Evolutionary conservation across 352 stramenopile genomes (phyloP).

Genomic region (Pythium coloratum): DNA sequence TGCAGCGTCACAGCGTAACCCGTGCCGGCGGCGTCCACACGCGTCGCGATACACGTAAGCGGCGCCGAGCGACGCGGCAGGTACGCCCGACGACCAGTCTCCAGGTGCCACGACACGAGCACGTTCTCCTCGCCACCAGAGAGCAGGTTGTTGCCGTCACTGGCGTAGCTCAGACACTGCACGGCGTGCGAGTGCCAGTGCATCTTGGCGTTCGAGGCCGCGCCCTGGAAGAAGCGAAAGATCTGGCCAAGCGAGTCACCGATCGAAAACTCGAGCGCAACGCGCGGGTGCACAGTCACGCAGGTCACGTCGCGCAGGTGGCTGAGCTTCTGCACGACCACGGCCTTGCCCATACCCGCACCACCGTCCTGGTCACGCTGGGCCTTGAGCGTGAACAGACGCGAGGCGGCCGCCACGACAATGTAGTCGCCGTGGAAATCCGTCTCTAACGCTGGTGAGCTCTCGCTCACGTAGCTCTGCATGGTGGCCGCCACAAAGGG

Average conservation of each 20-base stretch:
- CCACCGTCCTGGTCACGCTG: constrained; percentile 34
- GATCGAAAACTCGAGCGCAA: constrained; percentile 55
- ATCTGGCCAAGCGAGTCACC: constrained; percentile 70
- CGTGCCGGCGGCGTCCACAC: constrained; percentile 37
- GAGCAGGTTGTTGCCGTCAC: constrained; percentile 72
- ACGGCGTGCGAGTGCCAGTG: constrained; percentile 89
- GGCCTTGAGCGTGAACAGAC: constrained; percentile 48
- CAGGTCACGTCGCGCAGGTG: constrained; percentile 61
- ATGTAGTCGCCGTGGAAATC: constrained; percentile 48
- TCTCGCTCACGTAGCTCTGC: constrained; percentile 47
- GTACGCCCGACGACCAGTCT: constrained; percentile 71
- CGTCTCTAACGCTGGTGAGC: background rate
- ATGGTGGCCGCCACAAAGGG: constrained; percentile 52
- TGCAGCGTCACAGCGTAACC: constrained; percentile 67
- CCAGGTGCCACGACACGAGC: constrained; percentile 85
- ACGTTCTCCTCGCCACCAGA: constrained; percentile 87
- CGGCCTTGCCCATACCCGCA: constrained; percentile 28
- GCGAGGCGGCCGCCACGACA: constrained; percentile 39
- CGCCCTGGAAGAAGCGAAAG: constrained; percentile 43
- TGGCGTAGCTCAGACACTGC: constrained; percentile 67
- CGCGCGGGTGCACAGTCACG: constrained; percentile 49
- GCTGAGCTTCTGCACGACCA: constrained; percentile 41
- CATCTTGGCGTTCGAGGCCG: constrained; percentile 49
- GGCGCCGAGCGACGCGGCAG: constrained; percentile 73
- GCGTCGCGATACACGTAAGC: constrained; percentile 53